Evolutionary conservation across 2,329 filamentous ascomycete species (phyloP).

Genomic region (Talaromyces funiculosus): DNA sequence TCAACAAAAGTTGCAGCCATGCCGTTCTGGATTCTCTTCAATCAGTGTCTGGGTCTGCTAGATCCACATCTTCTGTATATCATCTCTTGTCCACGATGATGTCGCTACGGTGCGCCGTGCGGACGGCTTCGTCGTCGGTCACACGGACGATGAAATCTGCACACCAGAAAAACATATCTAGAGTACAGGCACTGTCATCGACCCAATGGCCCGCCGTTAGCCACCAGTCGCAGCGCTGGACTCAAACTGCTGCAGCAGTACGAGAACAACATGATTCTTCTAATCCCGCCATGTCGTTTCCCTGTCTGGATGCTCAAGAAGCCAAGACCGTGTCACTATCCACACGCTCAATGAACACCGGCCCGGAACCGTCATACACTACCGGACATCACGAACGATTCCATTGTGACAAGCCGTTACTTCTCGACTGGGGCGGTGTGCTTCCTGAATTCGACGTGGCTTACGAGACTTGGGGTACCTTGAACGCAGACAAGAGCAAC

Average conservation of each 20-base stretch:
- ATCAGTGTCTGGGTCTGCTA: background rate
- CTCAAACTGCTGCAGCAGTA: slow-evolving; percentile 17
- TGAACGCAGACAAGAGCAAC: slow-evolving; percentile 78
- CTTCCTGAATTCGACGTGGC: slow-evolving; percentile 82
- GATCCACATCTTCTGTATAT: background rate
- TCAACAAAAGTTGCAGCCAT: background rate
- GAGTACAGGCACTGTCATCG: background rate
- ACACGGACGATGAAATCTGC: slow-evolving; percentile 10
- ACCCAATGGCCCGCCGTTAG: slow-evolving; percentile 14
- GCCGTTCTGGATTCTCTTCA: background rate
- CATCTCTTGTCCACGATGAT: slow-evolving; percentile 14
- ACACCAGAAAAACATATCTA: slow-evolving; percentile 8
- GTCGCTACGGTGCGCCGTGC: slow-evolving; percentile 15
- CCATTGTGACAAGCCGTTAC: slow-evolving; percentile 65
- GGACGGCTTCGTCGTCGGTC: slow-evolving; percentile 14
- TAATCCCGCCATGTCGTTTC: slow-evolving; percentile 83
- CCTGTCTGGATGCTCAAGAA: slow-evolving; percentile 81
- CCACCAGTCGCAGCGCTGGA: slow-evolving; percentile 14
- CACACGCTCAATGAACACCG: slow-evolving; percentile 61
- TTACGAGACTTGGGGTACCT: slow-evolving; percentile 83
- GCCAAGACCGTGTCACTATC: slow-evolving; percentile 68
- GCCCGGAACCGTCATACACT: slow-evolving; percentile 91
- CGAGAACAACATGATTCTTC: slow-evolving; percentile 25
- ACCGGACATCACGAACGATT: slow-evolving; percentile 76
- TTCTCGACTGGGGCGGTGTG: slow-evolving; percentile 94